Base-by-base conservation (phyloP, 139 green algal species). In the Tetradesmus obliquus region DNA sequence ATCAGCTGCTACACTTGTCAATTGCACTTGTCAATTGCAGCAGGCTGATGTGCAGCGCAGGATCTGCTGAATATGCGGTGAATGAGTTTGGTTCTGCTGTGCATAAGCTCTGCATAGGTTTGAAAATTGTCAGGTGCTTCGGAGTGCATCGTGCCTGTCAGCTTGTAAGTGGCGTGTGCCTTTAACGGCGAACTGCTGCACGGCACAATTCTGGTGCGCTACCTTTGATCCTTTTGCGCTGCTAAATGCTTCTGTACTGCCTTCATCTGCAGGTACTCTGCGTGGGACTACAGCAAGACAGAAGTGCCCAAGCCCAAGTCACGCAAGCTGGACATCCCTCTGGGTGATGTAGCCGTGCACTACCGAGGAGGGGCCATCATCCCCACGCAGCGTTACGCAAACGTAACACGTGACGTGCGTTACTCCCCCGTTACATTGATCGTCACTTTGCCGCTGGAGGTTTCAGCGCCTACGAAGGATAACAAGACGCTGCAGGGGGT, bases 271-370 rank as follows among this genome's bases (percentile, higher is more conserved):
- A 84, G 79, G 79, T 91, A 91, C 87, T 86, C 72, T 8, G 72
- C 74, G 12, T 91, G 87, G 87, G 87, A 91, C 72, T 86, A 91
- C 72, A 55, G 20, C 24, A 17, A 85, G 60, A n/a, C 55, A 45
- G n/a, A 85, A 32, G 45, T 24, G 0, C 3, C 87, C n/a, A 85
- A 19, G 57, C 57, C 69, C 0, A 32, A 60, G 13, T 51, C 8
- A 2, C 8, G 12, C 13, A 45, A 71, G 10, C 87, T 91, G 0
- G 3, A 58, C 4, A 19, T 84, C 13, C 87, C 87, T 58, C 72
- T 74, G 0, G 72, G 72, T 22, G 87, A 91, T 13, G 76, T 91
- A 3, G 55, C 87, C 24, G 72, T 91, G 54, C 87, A 91, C 74
- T 72, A 79, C 55, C 71, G 87, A 2, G 87, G 87, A 3, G 87